phyloP scores from a whole-genome alignment of 768 basidiomycete species.

The Clitopilus passeckerianus region DNA sequence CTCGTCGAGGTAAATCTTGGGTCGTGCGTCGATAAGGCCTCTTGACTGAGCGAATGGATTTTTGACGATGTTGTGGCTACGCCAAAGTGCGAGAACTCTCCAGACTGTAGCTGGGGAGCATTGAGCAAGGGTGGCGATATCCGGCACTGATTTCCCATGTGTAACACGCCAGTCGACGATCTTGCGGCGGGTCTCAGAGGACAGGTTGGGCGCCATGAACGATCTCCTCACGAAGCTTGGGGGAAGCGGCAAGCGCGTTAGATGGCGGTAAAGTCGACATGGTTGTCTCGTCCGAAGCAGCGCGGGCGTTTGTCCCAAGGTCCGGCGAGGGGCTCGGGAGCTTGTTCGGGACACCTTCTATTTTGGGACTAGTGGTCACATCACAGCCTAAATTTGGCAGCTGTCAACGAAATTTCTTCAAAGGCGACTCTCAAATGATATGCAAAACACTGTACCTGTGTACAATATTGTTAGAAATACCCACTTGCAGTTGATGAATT shows the following conservation, averaged over 20 bases:
- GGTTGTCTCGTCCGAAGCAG: too few relatives aligned
- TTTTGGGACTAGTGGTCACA: not conserved
- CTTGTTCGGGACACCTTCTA: not conserved
- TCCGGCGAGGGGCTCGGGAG: too few relatives aligned
- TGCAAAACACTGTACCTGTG: too few relatives aligned
- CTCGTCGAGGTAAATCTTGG: constrained; percentile 26
- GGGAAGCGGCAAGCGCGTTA: too few relatives aligned
- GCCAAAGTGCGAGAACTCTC: constrained; percentile 11
- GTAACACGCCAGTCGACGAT: constrained; percentile 10
- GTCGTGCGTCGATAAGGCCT: constrained; percentile 16
- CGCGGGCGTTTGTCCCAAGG: too few relatives aligned
- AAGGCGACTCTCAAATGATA: too few relatives aligned
- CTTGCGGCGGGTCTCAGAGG: not conserved
- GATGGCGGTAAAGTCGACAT: not conserved
- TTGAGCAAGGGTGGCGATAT: constrained; percentile 13
- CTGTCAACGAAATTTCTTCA: too few relatives aligned
- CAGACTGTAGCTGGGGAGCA: constrained; percentile 9
- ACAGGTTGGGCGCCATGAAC: not conserved
- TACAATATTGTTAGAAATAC: too few relatives aligned
- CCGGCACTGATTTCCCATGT: not conserved
- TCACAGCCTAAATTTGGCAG: not conserved
- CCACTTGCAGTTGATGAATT: too few relatives aligned
- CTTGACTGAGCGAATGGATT: constrained; percentile 15
- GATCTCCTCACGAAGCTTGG: too few relatives aligned
- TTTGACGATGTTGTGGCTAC: constrained; percentile 7